Evolutionary conservation across 2,329 filamentous ascomycete genomes (phyloP), one percentile per base, ranked within the genome.

Genomic region (Neonectria neomacrospora): DNA sequence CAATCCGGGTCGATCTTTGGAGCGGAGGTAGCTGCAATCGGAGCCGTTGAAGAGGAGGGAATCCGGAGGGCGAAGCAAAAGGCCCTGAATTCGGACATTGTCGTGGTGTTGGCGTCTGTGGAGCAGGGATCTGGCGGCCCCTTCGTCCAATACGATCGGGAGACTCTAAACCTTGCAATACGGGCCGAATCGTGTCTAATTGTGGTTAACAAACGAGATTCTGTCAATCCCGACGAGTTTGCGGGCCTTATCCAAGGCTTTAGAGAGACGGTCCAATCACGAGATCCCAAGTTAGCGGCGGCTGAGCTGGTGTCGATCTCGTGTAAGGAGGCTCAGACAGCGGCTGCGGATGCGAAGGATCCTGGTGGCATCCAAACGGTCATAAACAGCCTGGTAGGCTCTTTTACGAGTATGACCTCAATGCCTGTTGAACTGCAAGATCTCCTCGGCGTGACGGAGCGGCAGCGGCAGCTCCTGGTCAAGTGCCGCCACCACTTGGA

Each of bases 381-480:
- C 61, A 88, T 94, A 32, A 78, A 86, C 63, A 84, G 83, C 22
- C 84, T 99, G 20, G 86, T 89, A n/a, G 71, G 77, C 32, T 85
- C 87, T 3, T 97, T 98, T 76, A 80, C 81, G 51, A 76, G 79
- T 54, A 90, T 97, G 85, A 96, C 93, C 2, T 80, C 84, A 34
- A 83, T 95, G 74, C 86, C 89, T 11, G 85, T 85, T 3, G 88
- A 92, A 66, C 89, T 92, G 82, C 88, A 94, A 79, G 92, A 97
- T 73, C 90, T 96, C 5, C 86, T 97, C 3, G 94, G 94, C 59
- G 94, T 97, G 39, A 97, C 93, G 18, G 93, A 95, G 78, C 90
- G 96, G 62, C 96, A 99, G 81, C 87, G 91, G 54, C 86, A 93
- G 76, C 88, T 97, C 55, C 85, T 99, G 50, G 85, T 88, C 53